A percentile compares a stretch with the other conserved stretches of the same genome.
Evolutionary conservation across 225 moss, liverwort and hornwort species (phyloP).

Genomic region (Pseudoscleropodium purum): DNA sequence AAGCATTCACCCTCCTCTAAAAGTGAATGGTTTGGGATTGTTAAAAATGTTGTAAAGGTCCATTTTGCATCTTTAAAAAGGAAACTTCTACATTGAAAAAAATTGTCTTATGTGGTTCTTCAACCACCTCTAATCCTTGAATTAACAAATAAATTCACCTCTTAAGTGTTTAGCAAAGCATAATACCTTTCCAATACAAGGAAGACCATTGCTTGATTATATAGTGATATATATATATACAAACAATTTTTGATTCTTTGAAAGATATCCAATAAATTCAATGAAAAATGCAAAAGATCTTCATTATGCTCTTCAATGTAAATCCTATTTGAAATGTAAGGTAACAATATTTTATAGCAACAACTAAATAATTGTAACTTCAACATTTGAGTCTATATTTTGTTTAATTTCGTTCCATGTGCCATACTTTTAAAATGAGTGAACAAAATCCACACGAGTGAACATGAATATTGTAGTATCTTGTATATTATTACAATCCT

Average conservation of each 20-base stretch:
- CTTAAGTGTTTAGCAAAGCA: accelerated
- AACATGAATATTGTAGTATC: too few species aligned
- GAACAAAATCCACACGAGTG: too few species aligned
- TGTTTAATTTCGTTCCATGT: not conserved
- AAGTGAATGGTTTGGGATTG: accelerated
- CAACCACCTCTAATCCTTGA: not conserved
- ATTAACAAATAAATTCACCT: not conserved
- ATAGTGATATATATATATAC: too few species aligned
- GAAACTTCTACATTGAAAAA: accelerated
- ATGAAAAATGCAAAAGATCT: not conserved
- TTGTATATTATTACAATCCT: not conserved
- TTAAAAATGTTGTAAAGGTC: not conserved
- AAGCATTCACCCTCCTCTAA: not conserved
- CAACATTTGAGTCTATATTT: not conserved
- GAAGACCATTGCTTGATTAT: accelerated
- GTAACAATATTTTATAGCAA: not conserved
- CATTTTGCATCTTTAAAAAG: too few species aligned
- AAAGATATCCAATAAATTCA: not conserved
- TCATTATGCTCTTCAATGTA: not conserved
- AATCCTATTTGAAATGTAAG: not conserved
- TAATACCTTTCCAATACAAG: not conserved
- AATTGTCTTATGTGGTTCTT: not conserved
- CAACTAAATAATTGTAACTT: not conserved
- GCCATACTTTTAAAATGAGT: not conserved
- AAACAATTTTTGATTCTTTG: too few species aligned